A percentile compares a stretch with the other conserved stretches of the same genome.
Evolutionary conservation across 2,329 filamentous ascomycete species (phyloP).

Genomic region (Salinomyces thailandicus): DNA sequence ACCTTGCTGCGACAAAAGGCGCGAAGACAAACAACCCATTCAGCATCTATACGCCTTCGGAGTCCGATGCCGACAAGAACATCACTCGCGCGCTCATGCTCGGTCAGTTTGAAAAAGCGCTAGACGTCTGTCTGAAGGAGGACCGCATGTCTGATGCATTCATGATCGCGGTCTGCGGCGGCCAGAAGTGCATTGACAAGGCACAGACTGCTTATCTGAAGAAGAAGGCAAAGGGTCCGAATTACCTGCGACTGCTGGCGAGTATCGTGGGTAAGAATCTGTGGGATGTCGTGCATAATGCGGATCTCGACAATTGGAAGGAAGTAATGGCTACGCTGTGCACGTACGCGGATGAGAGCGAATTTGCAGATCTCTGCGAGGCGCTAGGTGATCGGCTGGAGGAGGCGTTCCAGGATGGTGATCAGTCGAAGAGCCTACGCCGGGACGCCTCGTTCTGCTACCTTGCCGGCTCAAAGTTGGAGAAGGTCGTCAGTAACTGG

Average conservation of each 20-base stretch:
- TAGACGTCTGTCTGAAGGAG: slow-evolving; percentile 79
- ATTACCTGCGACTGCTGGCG: slow-evolving; percentile 80
- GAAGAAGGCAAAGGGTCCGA: slow-evolving; percentile 72
- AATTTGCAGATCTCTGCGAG: slow-evolving; percentile 92
- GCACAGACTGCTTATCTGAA: slow-evolving; percentile 86
- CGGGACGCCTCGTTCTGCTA: slow-evolving; percentile 97
- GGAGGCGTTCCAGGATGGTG: slow-evolving; percentile 47
- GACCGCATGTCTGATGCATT: slow-evolving; percentile 91
- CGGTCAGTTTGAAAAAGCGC: slow-evolving; percentile 80
- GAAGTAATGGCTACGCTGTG: slow-evolving; percentile 93
- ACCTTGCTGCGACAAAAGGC: slow-evolving; percentile 76
- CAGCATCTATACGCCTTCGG: slow-evolving; percentile 73
- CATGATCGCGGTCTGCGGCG: slow-evolving; percentile 94
- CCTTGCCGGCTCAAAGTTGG: slow-evolving; percentile 86
- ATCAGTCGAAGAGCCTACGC: slow-evolving; percentile 45
- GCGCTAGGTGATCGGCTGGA: slow-evolving; percentile 83
- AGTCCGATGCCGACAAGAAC: slow-evolving; percentile 70
- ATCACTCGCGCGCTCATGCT: slow-evolving; percentile 84
- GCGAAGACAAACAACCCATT: slow-evolving; percentile 93
- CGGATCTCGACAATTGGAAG: slow-evolving; percentile 87
- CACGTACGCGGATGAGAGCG: slow-evolving; percentile 82
- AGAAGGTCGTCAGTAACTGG: slow-evolving; percentile 96
- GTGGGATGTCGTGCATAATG: slow-evolving; percentile 97
- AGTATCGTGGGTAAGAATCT: slow-evolving; percentile 94
- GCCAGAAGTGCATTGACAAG: slow-evolving; percentile 86